A percentile compares a stretch with the other conserved stretches of the same genome.
phyloP scores from a whole-genome alignment of 768 basidiomycete genomes.

The Holtermannia corniformis region DNA sequence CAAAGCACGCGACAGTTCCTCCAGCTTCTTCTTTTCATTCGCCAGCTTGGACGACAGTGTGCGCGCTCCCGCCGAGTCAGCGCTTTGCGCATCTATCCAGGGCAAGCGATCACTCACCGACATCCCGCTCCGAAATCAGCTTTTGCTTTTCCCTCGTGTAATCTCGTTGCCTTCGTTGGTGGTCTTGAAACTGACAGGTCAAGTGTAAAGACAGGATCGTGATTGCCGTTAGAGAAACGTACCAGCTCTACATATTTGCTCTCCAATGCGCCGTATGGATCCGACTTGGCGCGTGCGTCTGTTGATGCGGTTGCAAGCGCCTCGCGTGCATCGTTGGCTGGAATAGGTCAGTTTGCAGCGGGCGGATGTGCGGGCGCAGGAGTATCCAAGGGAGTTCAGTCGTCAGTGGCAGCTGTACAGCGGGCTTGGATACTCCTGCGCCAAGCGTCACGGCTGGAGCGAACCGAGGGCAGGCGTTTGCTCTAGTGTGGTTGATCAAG shows the following conservation, averaged over 20 bases:
- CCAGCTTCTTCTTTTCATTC: conserved; percentile 80
- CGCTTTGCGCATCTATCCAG: conserved; percentile 17
- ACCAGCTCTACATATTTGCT: conserved; percentile 83
- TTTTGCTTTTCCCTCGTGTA: conserved; percentile 90
- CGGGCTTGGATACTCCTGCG: no score
- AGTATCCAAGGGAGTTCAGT: no score
- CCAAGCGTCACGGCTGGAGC: no score
- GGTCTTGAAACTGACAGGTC: conserved; percentile 64
- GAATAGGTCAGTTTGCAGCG: neutral
- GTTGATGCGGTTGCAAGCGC: neutral
- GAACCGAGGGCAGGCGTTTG: no score
- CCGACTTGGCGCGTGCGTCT: neutral
- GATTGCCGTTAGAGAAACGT: conserved; percentile 29
- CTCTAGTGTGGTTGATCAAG: no score
- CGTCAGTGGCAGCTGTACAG: no score
- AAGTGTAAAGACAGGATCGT: conserved; percentile 1
- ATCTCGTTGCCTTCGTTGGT: conserved; percentile 76
- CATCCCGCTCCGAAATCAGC: conserved; percentile 79
- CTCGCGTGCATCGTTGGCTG: neutral
- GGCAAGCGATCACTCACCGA: conserved; percentile 48
- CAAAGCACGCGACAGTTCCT: conserved; percentile 76
- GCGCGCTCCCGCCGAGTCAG: conserved; percentile 52
- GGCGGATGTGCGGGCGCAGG: neutral
- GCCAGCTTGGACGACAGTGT: conserved; percentile 77
- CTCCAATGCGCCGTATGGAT: conserved; percentile 50